Evolutionary conservation across 2,329 filamentous ascomycete genomes (phyloP).

Genomic region (Stromatinia cepivora): DNA sequence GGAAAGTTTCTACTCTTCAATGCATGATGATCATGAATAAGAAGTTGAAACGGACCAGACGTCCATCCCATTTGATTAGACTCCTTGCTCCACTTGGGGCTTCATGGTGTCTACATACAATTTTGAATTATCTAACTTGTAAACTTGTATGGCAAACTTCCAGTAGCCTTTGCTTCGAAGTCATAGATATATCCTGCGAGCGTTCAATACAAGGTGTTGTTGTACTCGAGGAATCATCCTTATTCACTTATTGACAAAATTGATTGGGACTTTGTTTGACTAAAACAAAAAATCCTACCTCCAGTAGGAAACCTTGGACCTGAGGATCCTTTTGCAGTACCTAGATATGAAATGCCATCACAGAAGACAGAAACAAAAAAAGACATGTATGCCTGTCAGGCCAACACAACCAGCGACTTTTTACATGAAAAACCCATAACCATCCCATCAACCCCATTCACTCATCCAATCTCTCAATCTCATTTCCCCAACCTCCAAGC

Average conservation of each 20-base stretch:
- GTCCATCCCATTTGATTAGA: no score
- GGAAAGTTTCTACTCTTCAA: no score
- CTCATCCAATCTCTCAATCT: neutral
- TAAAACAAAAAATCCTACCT: neutral
- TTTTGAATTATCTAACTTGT: neutral
- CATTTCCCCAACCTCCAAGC: neutral
- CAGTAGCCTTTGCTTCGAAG: neutral
- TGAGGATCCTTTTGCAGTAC: neutral
- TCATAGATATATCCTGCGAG: neutral
- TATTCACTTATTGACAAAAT: neutral
- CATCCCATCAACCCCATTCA: neutral
- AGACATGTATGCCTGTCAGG: neutral
- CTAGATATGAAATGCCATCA: neutral
- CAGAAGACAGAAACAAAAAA: neutral
- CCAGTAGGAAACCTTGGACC: neutral
- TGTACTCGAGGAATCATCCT: neutral
- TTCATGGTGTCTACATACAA: no score
- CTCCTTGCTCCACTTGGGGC: no score
- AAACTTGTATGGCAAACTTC: neutral
- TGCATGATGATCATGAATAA: no score
- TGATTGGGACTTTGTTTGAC: neutral
- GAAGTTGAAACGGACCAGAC: no score
- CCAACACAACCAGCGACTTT: neutral
- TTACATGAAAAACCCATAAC: neutral
- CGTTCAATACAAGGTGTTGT: neutral